These are phyloP conservation scores for Apiotrichum veenhuisii DNA, from an alignment of 1,284 basidiomycete species.

Conservation along the genomic window DNA sequence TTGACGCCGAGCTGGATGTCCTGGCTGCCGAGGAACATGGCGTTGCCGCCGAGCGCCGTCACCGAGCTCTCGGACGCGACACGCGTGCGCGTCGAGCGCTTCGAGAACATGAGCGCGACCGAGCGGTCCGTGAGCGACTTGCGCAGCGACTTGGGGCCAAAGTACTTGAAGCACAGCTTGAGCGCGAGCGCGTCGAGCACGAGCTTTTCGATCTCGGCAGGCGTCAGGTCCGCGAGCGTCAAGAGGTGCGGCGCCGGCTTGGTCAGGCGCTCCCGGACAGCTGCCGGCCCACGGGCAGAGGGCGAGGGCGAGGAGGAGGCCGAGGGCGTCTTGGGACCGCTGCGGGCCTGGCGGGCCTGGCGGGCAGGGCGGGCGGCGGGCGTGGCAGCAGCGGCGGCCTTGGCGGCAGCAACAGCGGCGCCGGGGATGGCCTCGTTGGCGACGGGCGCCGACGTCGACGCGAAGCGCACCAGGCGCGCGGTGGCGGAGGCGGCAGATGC, in stretches of 20 bases:
- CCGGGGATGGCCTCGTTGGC: not conserved
- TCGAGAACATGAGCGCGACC: constrained; percentile 85
- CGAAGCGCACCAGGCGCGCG: not conserved
- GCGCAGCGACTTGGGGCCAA: constrained; percentile 9
- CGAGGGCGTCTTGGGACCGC: not conserved
- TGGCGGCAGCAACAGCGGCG: not conserved
- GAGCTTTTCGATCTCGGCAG: constrained; percentile 34
- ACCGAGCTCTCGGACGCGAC: constrained; percentile 81
- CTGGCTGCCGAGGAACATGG: constrained; percentile 82
- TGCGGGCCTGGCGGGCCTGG: not conserved
- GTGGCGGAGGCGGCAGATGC: not conserved
- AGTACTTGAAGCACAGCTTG: too few species aligned
- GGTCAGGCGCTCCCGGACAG: not conserved
- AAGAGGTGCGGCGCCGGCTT: constrained; percentile 35
- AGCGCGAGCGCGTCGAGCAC: constrained; percentile 34
- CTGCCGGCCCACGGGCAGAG: too few species aligned
- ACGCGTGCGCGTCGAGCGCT: constrained; percentile 89
- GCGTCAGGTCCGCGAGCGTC: constrained; percentile 45
- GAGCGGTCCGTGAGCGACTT: constrained; percentile 71
- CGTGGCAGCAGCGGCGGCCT: not conserved
- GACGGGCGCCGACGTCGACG: not conserved
- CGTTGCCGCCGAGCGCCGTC: constrained; percentile 74
- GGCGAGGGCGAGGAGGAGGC: too few species aligned
- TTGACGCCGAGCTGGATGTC: constrained; percentile 98
- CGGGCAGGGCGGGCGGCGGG: not conserved